These are phyloP conservation scores for Cardiospermum halicacabum DNA, from an alignment of 345 rosid genomes.

Conservation along the genomic window DNA sequence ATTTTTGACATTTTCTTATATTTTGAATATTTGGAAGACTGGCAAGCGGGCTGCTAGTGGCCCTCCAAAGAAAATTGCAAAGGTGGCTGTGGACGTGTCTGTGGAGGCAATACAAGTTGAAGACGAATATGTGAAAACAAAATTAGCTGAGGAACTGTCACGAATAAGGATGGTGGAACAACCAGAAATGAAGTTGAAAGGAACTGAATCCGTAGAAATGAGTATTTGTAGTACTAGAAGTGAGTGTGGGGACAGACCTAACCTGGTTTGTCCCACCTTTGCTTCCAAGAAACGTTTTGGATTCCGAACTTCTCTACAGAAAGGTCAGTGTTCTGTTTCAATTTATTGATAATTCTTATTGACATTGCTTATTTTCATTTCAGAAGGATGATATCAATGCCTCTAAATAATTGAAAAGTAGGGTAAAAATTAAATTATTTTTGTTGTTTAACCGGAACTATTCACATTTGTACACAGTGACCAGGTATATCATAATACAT, in stretches of 20 bases:
- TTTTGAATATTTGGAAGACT: constrained; percentile 35
- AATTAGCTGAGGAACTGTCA: constrained; percentile 69
- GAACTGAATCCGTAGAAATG: constrained; percentile 20
- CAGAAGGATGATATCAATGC: background rate
- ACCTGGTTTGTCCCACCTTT: constrained; percentile 11
- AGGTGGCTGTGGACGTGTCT: constrained; percentile 26
- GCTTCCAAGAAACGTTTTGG: constrained; percentile 15
- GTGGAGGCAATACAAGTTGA: constrained; percentile 31
- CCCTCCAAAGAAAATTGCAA: constrained; percentile 29
- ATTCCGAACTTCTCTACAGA: constrained; percentile 14
- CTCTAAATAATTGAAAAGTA: background rate
- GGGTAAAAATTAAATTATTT: constrained; percentile 3
- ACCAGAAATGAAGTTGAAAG: constrained; percentile 26
- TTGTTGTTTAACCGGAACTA: background rate
- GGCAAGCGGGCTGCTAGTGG: constrained; percentile 31
- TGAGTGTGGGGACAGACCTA: constrained; percentile 20
- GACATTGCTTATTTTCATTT: constrained; percentile 3
- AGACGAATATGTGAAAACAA: constrained; percentile 47
- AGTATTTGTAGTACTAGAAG: constrained; percentile 13
- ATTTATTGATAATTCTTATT: background rate
- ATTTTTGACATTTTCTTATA: constrained; percentile 1
- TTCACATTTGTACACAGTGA: background rate
- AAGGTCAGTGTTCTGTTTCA: constrained; percentile 28
- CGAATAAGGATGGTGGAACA: constrained; percentile 65
- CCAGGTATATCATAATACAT: background rate